Percentiles rank a stretch among this genome's conserved stretches.
Conservation (phyloP, 1,284 basidiomycete genomes). For the Polyporus tsugae region DNA sequence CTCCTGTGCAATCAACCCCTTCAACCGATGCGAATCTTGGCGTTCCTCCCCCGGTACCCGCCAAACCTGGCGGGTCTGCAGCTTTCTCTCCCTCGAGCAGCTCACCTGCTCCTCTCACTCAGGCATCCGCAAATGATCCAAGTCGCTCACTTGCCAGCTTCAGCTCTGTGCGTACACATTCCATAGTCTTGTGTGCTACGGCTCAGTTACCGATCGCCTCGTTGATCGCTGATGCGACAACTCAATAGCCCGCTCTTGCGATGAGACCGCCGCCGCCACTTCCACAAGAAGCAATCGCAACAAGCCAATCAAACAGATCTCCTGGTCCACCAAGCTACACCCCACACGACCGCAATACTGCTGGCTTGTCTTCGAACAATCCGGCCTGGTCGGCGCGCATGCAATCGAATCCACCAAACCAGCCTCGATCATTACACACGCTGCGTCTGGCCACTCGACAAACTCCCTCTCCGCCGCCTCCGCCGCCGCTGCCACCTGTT, state of each 20-base stretch:
- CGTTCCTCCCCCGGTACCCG: conserved; percentile 54
- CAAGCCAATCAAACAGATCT: conserved; percentile 29
- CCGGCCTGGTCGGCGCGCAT: conserved; percentile 26
- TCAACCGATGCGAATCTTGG: conserved; percentile 29
- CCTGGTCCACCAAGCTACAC: conserved; percentile 39
- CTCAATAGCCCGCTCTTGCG: conserved; percentile 42
- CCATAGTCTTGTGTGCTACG: conserved; percentile 15
- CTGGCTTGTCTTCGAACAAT: conserved; percentile 23
- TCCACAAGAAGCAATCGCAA: conserved; percentile 39
- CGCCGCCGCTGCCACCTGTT: conserved; percentile 28
- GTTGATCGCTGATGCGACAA: conserved; percentile 20
- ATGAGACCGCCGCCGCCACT: conserved; percentile 52
- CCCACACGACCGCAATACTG: conserved; percentile 29
- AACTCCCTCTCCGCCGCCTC: conserved; percentile 25
- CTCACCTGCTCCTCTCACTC: conserved; percentile 28
- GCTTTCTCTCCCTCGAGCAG: conserved; percentile 33
- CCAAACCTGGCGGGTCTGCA: conserved; percentile 48
- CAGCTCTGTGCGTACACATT: conserved; percentile 32
- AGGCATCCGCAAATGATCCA: conserved; percentile 17
- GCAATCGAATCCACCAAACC: conserved; percentile 27
- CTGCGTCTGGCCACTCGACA: conserved; percentile 23
- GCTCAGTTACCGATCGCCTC: conserved; percentile 23
- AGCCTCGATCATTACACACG: conserved; percentile 26
- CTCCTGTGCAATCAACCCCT: conserved; percentile 35
- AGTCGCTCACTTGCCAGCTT: conserved; percentile 26